Percentiles rank a stretch among this genome's conserved stretches.
Evolutionary conservation across 805 yeast genomes (phyloP).

Genomic region (Yarrowia sp.): DNA sequence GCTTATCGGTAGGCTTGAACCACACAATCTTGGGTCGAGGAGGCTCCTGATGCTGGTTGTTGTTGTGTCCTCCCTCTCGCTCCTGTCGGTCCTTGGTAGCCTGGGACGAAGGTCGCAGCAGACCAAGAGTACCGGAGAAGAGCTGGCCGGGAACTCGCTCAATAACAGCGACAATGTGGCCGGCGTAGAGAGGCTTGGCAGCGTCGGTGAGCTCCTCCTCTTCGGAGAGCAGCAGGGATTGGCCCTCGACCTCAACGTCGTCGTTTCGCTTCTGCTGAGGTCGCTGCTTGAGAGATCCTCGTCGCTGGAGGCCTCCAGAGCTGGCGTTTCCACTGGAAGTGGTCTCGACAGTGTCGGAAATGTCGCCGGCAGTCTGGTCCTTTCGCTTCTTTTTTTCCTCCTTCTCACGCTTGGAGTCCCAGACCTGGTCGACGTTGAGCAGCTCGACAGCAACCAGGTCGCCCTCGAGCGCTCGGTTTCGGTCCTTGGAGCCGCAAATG

Average conservation of each 20-base stretch:
- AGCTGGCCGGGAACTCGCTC: conserved; percentile 97
- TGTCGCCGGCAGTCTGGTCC: conserved; percentile 35
- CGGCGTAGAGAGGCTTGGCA: conserved; percentile 90
- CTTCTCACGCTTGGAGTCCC: conserved; percentile 94
- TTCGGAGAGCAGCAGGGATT: conserved; percentile 82
- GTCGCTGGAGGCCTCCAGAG: conserved; percentile 50
- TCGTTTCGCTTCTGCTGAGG: conserved; percentile 97
- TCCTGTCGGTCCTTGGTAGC: conserved; percentile 69
- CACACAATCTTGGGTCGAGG: conserved; percentile 89
- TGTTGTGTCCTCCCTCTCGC: conserved; percentile 35
- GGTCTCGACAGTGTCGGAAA: conserved; percentile 33
- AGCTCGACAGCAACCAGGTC: conserved; percentile 95
- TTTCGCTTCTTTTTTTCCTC: conserved; percentile 95
- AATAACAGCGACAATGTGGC: conserved; percentile 96
- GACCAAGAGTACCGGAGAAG: conserved; percentile 89
- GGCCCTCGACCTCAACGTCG: conserved; percentile 98
- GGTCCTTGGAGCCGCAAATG: conserved; percentile 96
- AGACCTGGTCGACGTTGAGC: conserved; percentile 92
- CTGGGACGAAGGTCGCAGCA: conserved; percentile 93
- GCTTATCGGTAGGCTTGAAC: conserved; percentile 98
- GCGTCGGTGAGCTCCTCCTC: conserved; percentile 95
- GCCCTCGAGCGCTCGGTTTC: conserved; percentile 96
- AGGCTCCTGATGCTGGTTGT: conserved; percentile 34
- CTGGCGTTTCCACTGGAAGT: conserved; percentile 35
- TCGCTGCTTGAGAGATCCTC: conserved; percentile 88